A percentile compares a stretch with the other conserved stretches of the same genome.
Conservation (phyloP, 441 rosid genomes). For the Biscutella laevigata region DNA sequence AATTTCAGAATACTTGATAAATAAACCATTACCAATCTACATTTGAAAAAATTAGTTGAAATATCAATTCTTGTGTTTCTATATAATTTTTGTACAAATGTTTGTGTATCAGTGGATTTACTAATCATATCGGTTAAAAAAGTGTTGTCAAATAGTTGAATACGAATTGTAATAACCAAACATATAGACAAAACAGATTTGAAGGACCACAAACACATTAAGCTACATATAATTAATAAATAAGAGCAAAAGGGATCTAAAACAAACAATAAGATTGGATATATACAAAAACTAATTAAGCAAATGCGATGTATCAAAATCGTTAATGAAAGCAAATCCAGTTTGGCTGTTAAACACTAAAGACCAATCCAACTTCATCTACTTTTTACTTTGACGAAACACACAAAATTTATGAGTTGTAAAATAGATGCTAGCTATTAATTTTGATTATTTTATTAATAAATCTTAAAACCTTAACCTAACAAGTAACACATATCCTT, state of each 20-base stretch:
- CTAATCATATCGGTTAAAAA: background rate
- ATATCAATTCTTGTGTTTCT: background rate
- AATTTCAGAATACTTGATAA: background rate
- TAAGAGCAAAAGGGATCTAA: background rate
- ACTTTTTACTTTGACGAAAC: slow-evolving; percentile 23
- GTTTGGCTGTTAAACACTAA: slow-evolving; percentile 27
- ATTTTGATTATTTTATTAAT: slow-evolving; percentile 4
- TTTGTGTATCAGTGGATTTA: background rate
- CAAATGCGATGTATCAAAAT: background rate
- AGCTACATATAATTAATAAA: background rate
- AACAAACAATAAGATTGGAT: slow-evolving; percentile 6
- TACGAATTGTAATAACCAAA: too few relatives aligned
- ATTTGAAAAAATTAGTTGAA: background rate
- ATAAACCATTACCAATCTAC: background rate
- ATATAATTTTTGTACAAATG: background rate
- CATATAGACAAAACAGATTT: too few relatives aligned
- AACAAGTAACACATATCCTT: slow-evolving; percentile 17
- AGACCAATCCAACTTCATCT: slow-evolving; percentile 26
- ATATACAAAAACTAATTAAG: slow-evolving; percentile 10
- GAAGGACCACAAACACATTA: slow-evolving; percentile 10
- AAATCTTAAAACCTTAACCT: slow-evolving; percentile 23
- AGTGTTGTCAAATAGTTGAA: background rate
- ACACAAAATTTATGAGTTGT: slow-evolving; percentile 14
- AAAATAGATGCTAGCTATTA: slow-evolving; percentile 6
- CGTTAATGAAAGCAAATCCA: slow-evolving; percentile 19